Base-by-base conservation (phyloP, 257 asterid species). In the Solanum verrucosum region DNA sequence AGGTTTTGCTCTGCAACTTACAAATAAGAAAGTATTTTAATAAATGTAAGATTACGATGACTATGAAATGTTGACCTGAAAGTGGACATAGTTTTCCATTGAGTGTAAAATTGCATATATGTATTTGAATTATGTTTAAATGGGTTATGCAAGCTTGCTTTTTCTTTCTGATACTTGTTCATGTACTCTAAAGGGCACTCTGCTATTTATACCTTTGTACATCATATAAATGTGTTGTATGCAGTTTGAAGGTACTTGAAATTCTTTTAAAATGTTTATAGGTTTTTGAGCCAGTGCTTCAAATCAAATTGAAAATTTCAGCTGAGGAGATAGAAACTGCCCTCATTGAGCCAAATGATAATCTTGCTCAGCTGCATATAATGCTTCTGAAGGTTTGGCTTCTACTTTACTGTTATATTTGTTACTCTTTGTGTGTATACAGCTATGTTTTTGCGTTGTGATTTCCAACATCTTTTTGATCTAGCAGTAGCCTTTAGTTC, bases 261-360 rank as follows among this genome's bases (percentile, higher is more conserved):
- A 84, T 86, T 83, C 38, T 11, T 83, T 15, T 52, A 83, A 23
- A 63, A 25, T 84, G 59, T 60, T 33, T 88, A 25, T 87, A 96
- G 99, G 95, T 95, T 13, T 96, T 95, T 90, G 94, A 92, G 91
- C 97, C 96, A 12, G 91, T 95, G 44, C 91, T 96, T 63, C 86
- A 88, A 89, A 88, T 85, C 73, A 90, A 90, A 56, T 27, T 94
- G 89, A 94, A 93, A 94, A 83, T 92, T 84, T 93, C 99, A n/a
- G 98, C 98, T 37, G 98, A 96, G 90, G 98, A 96, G 84, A 88
- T 95, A 25, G 99, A 96, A 91, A 90, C 93, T 25, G 98, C 96
- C 9, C 95, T 96, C 85, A 93, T 96, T 52, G 93, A 91, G 89
- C 95, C 93, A 35, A 93, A 95, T 90, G 91, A 87, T 42, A 90